Evolutionary conservation across 768 basidiomycete species (phyloP), one percentile per base, ranked within the genome.

Genomic region (Cantharellus cinnabarinus): DNA sequence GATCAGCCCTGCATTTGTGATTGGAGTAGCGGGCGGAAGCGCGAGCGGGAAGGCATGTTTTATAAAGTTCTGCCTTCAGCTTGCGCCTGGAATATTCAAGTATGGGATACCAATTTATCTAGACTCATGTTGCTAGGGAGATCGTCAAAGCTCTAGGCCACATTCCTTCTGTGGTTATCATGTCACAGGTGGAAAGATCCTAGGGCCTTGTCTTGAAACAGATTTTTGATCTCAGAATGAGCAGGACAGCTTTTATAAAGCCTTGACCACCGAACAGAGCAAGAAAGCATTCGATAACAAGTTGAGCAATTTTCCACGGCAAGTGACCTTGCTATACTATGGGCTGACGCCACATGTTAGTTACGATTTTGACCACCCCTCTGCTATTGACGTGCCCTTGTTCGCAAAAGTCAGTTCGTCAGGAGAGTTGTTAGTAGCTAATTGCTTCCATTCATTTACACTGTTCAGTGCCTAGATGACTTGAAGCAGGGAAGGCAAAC

Each of bases 201-300:
- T 34, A 29, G 20, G 5, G 14, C 20, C 40, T 14, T 3, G 34
- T 20, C 41, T 7, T 62, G 2, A 54, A 42, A 35, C 3, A 14
- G 37, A 38, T 29, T 29, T 29, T 58, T 44, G 58, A 37, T 39
- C 10, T 51, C 37, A 29, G 10, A 48, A 10, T 41, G 38, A 53
- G 40, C 69, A 91, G 86, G 93, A 98, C 69, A 88, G 87, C 67
- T 99, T 98, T 71, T 99, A 99, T 72, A 88, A 83, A 65, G 71
- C 71, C 52, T 86, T 89, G 65, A 77, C 76, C 2, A 76, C 78
- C 2, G 88, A 93, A 64, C 83, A 98, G 70, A 74, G 89, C 20
- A 76, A 73, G 3, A 74, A 85, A n/a, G 94, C 94, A 0, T 84
- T 89, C 68, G 77, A 79, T 15, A 93, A 82, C 65, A 71, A 78